These are phyloP conservation scores for Chrysoporthe puriensis DNA, from an alignment of 2,329 filamentous ascomycete species.

Conservation along the genomic window DNA sequence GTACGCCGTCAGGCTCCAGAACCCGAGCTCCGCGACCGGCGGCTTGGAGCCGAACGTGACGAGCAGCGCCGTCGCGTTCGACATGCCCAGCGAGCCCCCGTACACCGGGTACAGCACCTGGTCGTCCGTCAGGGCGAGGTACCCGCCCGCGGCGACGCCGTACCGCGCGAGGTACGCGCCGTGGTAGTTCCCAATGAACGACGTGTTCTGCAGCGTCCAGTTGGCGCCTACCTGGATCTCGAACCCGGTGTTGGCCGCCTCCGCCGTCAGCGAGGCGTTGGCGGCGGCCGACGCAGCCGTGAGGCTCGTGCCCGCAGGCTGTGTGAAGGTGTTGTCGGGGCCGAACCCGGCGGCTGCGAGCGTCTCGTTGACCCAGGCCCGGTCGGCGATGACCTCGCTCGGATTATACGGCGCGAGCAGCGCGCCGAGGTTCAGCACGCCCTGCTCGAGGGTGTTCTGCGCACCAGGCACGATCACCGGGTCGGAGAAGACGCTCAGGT, in stretches of 20 bases:
- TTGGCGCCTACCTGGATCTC: slow-evolving; percentile 12
- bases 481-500: slow-evolving; percentile 25
- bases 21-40: slow-evolving; percentile 21
- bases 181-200: slow-evolving; percentile 16
- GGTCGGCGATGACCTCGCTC: slow-evolving; percentile 4
- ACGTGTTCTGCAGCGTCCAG: slow-evolving; percentile 20
- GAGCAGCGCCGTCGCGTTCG: slow-evolving; percentile 20
- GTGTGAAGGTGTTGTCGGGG: slow-evolving; percentile 8
- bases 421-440: slow-evolving; percentile 22
- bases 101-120: slow-evolving; percentile 27
- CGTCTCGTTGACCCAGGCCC: slow-evolving; percentile 12
- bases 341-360: neutral
- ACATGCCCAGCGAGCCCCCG: neutral
- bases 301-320: slow-evolving; percentile 23
- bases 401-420: slow-evolving; percentile 16
- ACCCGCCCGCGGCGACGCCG: slow-evolving; percentile 17
- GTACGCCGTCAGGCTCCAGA: slow-evolving; percentile 38
- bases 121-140: slow-evolving; percentile 25
- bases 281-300: slow-evolving; percentile 22
- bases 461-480: slow-evolving; percentile 10
- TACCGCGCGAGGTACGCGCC: slow-evolving; percentile 17
- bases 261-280: slow-evolving; percentile 10
- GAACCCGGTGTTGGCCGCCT: slow-evolving; percentile 6
- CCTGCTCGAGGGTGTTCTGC: slow-evolving; percentile 15
- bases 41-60: neutral